Evolutionary conservation across 106 monocot genomes (phyloP).

Genomic region (Acanthochlamys bracteata): DNA sequence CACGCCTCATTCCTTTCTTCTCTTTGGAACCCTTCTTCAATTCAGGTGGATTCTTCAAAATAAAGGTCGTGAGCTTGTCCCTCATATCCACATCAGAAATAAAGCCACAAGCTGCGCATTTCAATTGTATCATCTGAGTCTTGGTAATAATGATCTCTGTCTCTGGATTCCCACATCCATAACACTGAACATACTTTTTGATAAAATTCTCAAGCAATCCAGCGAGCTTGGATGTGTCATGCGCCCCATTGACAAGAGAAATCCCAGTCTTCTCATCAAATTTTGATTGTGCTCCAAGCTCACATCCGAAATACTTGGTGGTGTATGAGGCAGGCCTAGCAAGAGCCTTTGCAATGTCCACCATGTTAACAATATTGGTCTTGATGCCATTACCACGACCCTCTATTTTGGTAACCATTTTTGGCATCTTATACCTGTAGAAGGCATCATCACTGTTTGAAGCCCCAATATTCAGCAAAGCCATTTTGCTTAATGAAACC

Average conservation of each 20-base stretch:
- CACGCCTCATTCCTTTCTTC: conserved; percentile 52
- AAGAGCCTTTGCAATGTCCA: conserved; percentile 56
- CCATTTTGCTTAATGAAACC: conserved; percentile 13
- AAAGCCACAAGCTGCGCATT: conserved; percentile 53
- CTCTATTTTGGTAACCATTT: conserved; percentile 46
- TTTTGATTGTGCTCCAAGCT: conserved; percentile 57
- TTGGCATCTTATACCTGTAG: conserved; percentile 57
- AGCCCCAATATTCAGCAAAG: conserved; percentile 51
- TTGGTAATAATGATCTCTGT: conserved; percentile 44
- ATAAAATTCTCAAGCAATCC: conserved; percentile 43
- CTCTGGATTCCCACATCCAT: conserved; percentile 54
- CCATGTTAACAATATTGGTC: conserved; percentile 58
- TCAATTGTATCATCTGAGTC: conserved; percentile 35
- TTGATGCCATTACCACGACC: conserved; percentile 58
- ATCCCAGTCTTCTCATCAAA: conserved; percentile 45
- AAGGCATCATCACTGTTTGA: conserved; percentile 51
- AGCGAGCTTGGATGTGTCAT: conserved; percentile 45
- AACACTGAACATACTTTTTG: conserved; percentile 49
- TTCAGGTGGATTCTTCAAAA: conserved; percentile 53
- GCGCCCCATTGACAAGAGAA: conserved; percentile 49
- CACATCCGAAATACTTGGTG: conserved; percentile 52
- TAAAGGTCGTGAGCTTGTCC: conserved; percentile 50
- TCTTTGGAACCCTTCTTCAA: conserved; percentile 45
- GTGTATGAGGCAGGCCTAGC: conserved; percentile 42
- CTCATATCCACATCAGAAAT: conserved; percentile 50